These are phyloP conservation scores for Leptosphaerulina australis DNA, from an alignment of 2,329 filamentous ascomycete species.

Conservation along the genomic window DNA sequence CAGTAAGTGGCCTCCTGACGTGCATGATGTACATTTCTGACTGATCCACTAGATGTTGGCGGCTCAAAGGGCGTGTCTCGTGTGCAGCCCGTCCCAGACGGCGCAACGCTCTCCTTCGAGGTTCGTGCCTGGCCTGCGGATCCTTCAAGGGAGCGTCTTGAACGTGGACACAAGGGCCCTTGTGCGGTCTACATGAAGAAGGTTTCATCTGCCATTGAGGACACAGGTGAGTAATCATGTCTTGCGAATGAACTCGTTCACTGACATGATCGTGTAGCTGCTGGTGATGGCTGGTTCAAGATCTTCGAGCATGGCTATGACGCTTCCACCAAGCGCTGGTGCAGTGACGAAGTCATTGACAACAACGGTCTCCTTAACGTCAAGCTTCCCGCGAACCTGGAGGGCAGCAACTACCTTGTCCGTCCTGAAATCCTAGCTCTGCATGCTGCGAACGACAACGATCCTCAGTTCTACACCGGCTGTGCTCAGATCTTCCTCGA, in stretches of 20 bases:
- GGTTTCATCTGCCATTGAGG: slow-evolving; percentile 63
- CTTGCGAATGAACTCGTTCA: background rate
- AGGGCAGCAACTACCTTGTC: slow-evolving; percentile 72
- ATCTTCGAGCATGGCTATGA: slow-evolving; percentile 74
- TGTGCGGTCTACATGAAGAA: slow-evolving; percentile 77
- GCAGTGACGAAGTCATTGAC: slow-evolving; percentile 70
- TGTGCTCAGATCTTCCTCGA: slow-evolving; percentile 74
- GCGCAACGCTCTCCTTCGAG: slow-evolving; percentile 67
- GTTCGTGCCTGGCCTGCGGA: slow-evolving; percentile 68
- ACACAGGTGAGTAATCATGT: slow-evolving; percentile 41
- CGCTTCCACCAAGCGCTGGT: slow-evolving; percentile 63
- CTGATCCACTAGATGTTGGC: slow-evolving; percentile 49
- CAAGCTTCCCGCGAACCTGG: slow-evolving; percentile 65
- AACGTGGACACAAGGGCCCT: slow-evolving; percentile 68
- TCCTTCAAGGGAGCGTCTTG: slow-evolving; percentile 61
- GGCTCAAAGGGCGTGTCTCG: slow-evolving; percentile 58
- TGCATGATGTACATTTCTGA: slow-evolving; percentile 15
- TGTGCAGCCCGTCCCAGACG: slow-evolving; percentile 56
- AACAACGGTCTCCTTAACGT: slow-evolving; percentile 69
- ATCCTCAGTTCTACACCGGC: slow-evolving; percentile 73
- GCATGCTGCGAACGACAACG: slow-evolving; percentile 62
- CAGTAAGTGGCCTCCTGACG: slow-evolving; percentile 56
- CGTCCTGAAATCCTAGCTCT: slow-evolving; percentile 73
- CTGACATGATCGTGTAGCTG: slow-evolving; percentile 21
- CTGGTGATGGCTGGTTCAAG: slow-evolving; percentile 78